These are phyloP conservation scores for Candida mesenterica DNA, from an alignment of 1,139 yeast genomes.

Conservation along the genomic window DNA sequence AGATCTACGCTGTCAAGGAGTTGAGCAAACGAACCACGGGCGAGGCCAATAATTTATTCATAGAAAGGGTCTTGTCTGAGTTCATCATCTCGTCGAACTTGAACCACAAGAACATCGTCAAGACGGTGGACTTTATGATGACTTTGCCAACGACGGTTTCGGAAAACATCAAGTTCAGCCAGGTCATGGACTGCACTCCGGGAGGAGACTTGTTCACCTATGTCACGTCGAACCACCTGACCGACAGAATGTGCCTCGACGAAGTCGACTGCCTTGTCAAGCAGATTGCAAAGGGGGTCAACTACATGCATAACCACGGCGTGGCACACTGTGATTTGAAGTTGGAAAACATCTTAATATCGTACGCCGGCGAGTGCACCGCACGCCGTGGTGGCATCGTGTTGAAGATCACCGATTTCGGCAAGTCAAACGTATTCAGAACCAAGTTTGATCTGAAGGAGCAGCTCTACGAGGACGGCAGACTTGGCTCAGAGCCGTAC, in stretches of 20 bases:
- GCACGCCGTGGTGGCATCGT: slow-evolving; percentile 25
- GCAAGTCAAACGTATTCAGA: slow-evolving; percentile 73
- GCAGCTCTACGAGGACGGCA: slow-evolving; percentile 52
- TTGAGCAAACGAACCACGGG: slow-evolving; percentile 28
- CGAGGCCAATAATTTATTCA: slow-evolving; percentile 58
- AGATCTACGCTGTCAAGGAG: slow-evolving; percentile 74
- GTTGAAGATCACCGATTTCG: slow-evolving; percentile 66
- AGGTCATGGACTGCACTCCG: slow-evolving; percentile 75
- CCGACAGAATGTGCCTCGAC: slow-evolving; percentile 32
- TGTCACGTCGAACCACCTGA: slow-evolving; percentile 21
- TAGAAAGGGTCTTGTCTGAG: slow-evolving; percentile 71
- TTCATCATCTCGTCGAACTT: slow-evolving; percentile 72
- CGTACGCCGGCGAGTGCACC: slow-evolving; percentile 15
- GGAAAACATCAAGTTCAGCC: slow-evolving; percentile 53
- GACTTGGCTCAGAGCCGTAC: slow-evolving; percentile 74
- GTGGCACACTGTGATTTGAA: slow-evolving; percentile 75
- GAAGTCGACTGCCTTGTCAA: slow-evolving; percentile 73
- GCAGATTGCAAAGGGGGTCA: slow-evolving; percentile 62
- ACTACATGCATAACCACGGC: slow-evolving; percentile 70
- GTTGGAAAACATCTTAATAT: slow-evolving; percentile 58
- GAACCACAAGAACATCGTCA: slow-evolving; percentile 66
- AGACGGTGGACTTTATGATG: slow-evolving; percentile 64
- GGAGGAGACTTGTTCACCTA: slow-evolving; percentile 65
- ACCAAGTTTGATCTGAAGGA: slow-evolving; percentile 54
- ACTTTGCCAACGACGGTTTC: slow-evolving; percentile 21